Evolutionary conservation across 1,139 yeast genomes (phyloP).

Genomic region (Sugiyamaella japonica): DNA sequence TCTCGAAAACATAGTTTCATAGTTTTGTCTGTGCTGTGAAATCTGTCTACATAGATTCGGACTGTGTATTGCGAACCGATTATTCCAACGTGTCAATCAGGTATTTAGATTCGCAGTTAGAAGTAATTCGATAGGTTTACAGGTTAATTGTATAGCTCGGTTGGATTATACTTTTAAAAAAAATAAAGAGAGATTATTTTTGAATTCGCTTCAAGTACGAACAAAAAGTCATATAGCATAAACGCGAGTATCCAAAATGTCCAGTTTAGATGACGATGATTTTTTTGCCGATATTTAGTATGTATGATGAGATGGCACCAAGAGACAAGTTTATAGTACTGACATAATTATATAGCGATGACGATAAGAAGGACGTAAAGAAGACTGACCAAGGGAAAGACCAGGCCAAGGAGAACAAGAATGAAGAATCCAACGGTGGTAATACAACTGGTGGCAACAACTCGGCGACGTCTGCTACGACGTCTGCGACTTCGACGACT

Average conservation of each 20-base stretch:
- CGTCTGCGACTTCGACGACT: slow-evolving; percentile 7
- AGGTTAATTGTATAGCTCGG: slow-evolving; percentile 10
- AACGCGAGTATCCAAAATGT: slow-evolving; percentile 42
- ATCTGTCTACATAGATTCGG: background rate
- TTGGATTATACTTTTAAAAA: slow-evolving; percentile 8
- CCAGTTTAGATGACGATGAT: slow-evolving; percentile 77
- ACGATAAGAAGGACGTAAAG: slow-evolving; percentile 23
- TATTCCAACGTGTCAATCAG: background rate
- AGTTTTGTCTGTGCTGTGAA: no score
- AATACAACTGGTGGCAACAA: background rate
- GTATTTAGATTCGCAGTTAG: slow-evolving; percentile 3
- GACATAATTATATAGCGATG: slow-evolving; percentile 26
- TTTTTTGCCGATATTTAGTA: slow-evolving; percentile 73
- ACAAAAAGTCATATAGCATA: slow-evolving; percentile 10
- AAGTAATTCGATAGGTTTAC: slow-evolving; percentile 8
- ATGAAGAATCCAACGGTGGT: background rate
- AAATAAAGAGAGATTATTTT: background rate
- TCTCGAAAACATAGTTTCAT: no score
- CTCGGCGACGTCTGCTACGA: background rate
- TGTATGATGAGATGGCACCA: background rate
- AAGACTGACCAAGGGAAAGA: slow-evolving; percentile 12
- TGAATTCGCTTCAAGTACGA: background rate
- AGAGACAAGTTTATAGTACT: slow-evolving; percentile 10
- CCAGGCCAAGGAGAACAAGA: background rate
- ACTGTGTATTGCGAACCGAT: background rate